Conservation (phyloP, 768 basidiomycete genomes). For the Amylocystis lapponica region DNA sequence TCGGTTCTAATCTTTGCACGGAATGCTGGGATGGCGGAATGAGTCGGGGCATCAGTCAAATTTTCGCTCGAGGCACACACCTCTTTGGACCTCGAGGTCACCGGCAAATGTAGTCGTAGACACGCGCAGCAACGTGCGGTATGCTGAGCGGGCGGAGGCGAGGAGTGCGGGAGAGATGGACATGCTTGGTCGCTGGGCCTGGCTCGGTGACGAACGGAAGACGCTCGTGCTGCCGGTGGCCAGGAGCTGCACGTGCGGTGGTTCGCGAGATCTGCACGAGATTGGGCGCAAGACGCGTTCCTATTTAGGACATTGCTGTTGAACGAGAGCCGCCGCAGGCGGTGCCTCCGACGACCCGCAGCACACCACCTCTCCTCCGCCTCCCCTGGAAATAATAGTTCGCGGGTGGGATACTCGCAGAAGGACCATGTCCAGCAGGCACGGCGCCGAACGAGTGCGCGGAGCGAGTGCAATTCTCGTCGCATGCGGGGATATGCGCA, state of each 20-base stretch:
- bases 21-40: constrained; percentile 52
- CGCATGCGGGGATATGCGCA: too few relatives aligned
- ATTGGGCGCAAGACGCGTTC: constrained; percentile 24
- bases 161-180: constrained; percentile 32
- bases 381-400: background rate
- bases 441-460: background rate
- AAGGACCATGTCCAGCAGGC: too few relatives aligned
- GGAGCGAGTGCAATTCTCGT: too few relatives aligned
- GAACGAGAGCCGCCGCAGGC: constrained; percentile 9
- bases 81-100: constrained; percentile 23
- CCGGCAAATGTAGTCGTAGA: constrained; percentile 64
- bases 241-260: constrained; percentile 11
- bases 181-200: constrained; percentile 10
- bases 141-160: constrained; percentile 68
- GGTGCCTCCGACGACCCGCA: constrained; percentile 8
- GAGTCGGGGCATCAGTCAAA: constrained; percentile 4
- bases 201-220: background rate
- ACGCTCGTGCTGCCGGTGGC: background rate
- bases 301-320: constrained; percentile 21
- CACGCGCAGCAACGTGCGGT: constrained; percentile 65
- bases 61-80: constrained; percentile 11
- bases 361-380: background rate
- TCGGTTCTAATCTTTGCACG: constrained; percentile 61
- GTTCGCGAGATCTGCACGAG: constrained; percentile 22
- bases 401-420: too few relatives aligned